These are phyloP conservation scores for Termitomyces sp. DNA, from an alignment of 768 basidiomycete species.

Conservation along the genomic window DNA sequence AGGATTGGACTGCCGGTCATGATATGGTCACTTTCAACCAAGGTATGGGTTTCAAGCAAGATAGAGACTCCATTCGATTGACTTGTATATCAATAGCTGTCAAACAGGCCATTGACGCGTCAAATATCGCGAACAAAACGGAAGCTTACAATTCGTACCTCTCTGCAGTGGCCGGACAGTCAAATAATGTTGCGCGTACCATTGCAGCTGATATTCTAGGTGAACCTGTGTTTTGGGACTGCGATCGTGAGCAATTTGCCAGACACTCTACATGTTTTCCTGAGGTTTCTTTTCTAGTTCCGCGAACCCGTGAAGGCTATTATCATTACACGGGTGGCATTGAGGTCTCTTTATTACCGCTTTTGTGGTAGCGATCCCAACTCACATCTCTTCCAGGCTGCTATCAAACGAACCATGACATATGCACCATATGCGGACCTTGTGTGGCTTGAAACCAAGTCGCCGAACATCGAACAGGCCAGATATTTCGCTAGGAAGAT, in stretches of 20 bases:
- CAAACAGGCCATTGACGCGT: constrained; percentile 47
- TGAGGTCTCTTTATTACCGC: constrained; percentile 33
- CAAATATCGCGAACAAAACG: constrained; percentile 45
- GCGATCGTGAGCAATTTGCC: constrained; percentile 59
- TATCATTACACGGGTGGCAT: constrained; percentile 83
- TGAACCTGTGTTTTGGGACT: constrained; percentile 76
- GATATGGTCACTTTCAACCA: constrained; percentile 80
- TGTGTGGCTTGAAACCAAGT: constrained; percentile 90
- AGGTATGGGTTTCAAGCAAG: constrained; percentile 39
- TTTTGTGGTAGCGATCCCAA: background rate
- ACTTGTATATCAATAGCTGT: constrained; percentile 37
- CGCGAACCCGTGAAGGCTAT: constrained; percentile 87
- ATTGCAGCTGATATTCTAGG: constrained; percentile 75
- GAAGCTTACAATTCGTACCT: constrained; percentile 55
- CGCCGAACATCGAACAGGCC: constrained; percentile 79
- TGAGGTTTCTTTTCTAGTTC: constrained; percentile 40
- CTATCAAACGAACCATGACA: constrained; percentile 71
- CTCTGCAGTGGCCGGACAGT: constrained; percentile 52
- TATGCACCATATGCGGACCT: constrained; percentile 88
- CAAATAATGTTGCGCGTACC: constrained; percentile 64
- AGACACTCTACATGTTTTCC: background rate
- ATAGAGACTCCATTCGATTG: background rate
- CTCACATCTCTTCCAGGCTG: constrained; percentile 37
- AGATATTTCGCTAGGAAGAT: constrained; percentile 73
- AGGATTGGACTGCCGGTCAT: constrained; percentile 64